These are phyloP conservation scores for Capsicum pubescens DNA, from an alignment of 257 asterid species.

Conservation along the genomic window DNA sequence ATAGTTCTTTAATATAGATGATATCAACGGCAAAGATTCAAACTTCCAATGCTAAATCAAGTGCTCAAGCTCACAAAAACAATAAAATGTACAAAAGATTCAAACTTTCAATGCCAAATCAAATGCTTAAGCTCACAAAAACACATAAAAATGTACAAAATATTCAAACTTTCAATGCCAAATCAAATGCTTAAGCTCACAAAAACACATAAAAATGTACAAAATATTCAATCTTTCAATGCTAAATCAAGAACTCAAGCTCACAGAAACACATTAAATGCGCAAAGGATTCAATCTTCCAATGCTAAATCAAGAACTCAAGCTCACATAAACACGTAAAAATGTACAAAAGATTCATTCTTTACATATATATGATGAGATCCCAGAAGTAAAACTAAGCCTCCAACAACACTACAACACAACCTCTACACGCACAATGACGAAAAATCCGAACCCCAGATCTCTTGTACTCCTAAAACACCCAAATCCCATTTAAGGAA, in stretches of 20 bases:
- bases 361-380: slow-evolving; percentile 22
- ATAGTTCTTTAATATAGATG: neutral
- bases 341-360: neutral
- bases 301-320: neutral
- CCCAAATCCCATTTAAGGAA: neutral
- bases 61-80: neutral
- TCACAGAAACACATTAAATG: neutral
- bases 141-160: neutral
- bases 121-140: neutral
- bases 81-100: neutral
- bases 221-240: neutral
- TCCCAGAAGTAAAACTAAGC: slow-evolving; percentile 19
- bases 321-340: neutral
- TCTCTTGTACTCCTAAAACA: slow-evolving; percentile 20
- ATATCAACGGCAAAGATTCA: neutral
- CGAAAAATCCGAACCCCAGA: slow-evolving; percentile 14
- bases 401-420: slow-evolving; percentile 24
- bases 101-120: neutral
- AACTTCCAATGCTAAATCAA: neutral
- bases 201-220: neutral
- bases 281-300: neutral
- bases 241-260: neutral
- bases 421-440: neutral
- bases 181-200: neutral
- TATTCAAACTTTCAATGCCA: neutral